phyloP scores from a whole-genome alignment of 2,329 filamentous ascomycete genomes.

The Ophiocordyceps camponoti-floridani region DNA sequence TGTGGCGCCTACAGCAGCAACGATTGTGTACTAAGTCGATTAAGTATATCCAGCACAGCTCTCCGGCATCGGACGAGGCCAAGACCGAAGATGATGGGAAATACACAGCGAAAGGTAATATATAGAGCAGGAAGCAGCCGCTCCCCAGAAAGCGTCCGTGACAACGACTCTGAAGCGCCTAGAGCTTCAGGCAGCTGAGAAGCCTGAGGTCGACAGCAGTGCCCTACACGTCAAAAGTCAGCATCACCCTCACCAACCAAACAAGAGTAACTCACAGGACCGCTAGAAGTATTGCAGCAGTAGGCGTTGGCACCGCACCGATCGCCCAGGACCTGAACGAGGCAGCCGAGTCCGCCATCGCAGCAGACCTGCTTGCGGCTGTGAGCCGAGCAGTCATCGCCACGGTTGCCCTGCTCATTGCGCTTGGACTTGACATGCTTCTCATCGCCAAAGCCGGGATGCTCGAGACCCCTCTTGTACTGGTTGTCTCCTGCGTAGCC shows the following conservation, averaged over 20 bases:
- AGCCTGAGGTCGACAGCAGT: background rate
- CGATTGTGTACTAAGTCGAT: too few relatives aligned
- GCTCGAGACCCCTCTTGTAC: background rate
- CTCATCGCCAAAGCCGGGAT: background rate
- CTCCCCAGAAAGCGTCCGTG: too few relatives aligned
- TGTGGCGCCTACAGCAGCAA: too few relatives aligned
- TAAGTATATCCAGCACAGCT: too few relatives aligned
- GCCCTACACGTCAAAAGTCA: background rate
- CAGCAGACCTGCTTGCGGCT: background rate
- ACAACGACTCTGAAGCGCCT: too few relatives aligned
- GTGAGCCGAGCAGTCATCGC: background rate
- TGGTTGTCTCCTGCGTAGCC: background rate
- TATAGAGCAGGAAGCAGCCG: too few relatives aligned
- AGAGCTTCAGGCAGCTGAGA: background rate
- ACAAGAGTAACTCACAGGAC: background rate
- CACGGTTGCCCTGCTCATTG: background rate
- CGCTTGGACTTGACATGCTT: too few relatives aligned
- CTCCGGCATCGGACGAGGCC: too few relatives aligned
- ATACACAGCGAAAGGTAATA: too few relatives aligned
- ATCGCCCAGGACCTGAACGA: background rate
- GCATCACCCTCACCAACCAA: background rate
- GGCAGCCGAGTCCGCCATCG: background rate
- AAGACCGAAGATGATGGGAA: too few relatives aligned
- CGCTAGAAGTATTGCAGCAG: background rate
- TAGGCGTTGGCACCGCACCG: background rate